Conservation (phyloP, 192 early-diverging fungal species). For the Cetraspora pellucida region DNA sequence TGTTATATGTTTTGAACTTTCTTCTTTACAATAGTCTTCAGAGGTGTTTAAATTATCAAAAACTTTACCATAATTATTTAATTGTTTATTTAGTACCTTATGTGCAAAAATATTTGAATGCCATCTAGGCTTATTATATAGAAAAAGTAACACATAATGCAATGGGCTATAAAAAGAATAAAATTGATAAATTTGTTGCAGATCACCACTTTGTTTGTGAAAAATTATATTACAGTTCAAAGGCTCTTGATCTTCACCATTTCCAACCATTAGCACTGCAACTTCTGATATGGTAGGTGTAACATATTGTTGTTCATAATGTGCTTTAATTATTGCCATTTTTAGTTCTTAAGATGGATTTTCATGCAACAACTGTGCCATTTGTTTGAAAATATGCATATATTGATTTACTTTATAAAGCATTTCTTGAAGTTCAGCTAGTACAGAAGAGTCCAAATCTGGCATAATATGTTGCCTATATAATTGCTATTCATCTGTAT, state of each 20-base stretch:
- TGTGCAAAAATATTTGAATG: background rate
- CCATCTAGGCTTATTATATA: background rate
- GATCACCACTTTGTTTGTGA: background rate
- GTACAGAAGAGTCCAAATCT: too few relatives aligned
- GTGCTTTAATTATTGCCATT: too few relatives aligned
- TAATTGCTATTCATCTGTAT: too few relatives aligned
- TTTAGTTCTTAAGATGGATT: too few relatives aligned
- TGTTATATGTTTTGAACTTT: background rate
- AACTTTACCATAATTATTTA: too few relatives aligned
- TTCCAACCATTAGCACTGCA: background rate
- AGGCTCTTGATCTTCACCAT: background rate
- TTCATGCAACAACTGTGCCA: too few relatives aligned
- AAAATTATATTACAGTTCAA: background rate
- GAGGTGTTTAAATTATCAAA: too few relatives aligned
- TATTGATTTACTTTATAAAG: too few relatives aligned
- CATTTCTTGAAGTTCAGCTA: too few relatives aligned
- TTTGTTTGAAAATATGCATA: too few relatives aligned
- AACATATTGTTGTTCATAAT: background rate
- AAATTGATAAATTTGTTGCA: background rate
- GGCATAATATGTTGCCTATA: too few relatives aligned
- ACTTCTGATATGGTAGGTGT: background rate
- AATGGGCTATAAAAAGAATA: background rate
- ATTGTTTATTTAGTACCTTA: background rate
- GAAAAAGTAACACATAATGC: background rate
- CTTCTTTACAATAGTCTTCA: too few relatives aligned